phyloP scores from a whole-genome alignment of 1,284 basidiomycete genomes.

The Apiotrichum mycotoxinovorans region DNA sequence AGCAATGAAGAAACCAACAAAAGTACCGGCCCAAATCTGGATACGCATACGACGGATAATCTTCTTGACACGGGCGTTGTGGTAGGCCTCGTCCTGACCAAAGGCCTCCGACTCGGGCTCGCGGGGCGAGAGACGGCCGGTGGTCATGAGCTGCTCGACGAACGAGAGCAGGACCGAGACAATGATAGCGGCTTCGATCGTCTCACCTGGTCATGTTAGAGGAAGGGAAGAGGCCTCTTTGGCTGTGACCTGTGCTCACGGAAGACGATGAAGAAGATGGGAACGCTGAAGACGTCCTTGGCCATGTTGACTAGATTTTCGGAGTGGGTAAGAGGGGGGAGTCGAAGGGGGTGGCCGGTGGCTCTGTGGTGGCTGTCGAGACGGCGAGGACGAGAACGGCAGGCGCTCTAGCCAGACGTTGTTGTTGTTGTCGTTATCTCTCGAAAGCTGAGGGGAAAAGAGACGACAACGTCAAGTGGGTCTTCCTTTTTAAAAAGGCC shows the following conservation, averaged over 20 bases:
- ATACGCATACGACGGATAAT: constrained; percentile 49
- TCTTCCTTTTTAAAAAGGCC: too few relatives aligned
- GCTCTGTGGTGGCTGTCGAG: not conserved
- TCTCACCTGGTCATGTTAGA: constrained; percentile 36
- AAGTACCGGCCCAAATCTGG: constrained; percentile 76
- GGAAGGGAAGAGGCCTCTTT: not conserved
- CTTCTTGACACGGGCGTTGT: constrained; percentile 24
- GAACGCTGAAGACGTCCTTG: constrained; percentile 46
- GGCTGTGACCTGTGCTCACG: constrained; percentile 26
- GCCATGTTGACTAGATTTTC: constrained; percentile 30
- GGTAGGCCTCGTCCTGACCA: constrained; percentile 14
- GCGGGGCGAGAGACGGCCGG: constrained; percentile 28
- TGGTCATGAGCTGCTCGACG: constrained; percentile 51
- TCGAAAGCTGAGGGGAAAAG: too few relatives aligned
- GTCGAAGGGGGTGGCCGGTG: not conserved
- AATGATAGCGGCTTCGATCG: constrained; percentile 50
- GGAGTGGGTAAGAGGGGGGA: not conserved
- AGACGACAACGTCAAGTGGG: too few relatives aligned
- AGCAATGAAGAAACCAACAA: constrained; percentile 69
- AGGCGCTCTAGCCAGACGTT: too few relatives aligned
- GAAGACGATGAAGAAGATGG: constrained; percentile 53
- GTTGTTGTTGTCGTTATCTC: too few relatives aligned
- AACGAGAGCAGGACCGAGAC: constrained; percentile 51
- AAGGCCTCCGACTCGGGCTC: constrained; percentile 9
- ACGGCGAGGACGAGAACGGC: too few relatives aligned